These are phyloP conservation scores for Ogataea pini DNA, from an alignment of 805 yeast genomes.

Conservation along the genomic window DNA sequence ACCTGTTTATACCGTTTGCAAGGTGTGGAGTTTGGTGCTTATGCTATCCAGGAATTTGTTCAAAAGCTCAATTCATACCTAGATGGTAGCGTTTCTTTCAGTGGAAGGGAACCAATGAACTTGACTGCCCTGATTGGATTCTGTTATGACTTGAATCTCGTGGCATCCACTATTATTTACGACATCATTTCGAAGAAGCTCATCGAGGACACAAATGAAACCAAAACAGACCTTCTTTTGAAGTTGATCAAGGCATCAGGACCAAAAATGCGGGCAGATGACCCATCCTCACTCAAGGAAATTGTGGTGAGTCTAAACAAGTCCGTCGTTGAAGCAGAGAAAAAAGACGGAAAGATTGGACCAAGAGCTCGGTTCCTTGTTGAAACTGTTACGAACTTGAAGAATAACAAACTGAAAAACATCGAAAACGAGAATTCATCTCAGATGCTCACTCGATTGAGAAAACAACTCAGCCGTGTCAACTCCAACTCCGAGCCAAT, in stretches of 20 bases:
- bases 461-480: conserved; percentile 60
- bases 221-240: conserved; percentile 74
- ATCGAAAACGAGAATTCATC: conserved; percentile 52
- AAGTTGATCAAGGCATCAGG: conserved; percentile 77
- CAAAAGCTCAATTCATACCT: conserved; percentile 58
- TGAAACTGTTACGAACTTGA: conserved; percentile 82
- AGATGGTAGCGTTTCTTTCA: conserved; percentile 25
- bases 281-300: conserved; percentile 80
- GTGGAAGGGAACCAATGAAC: conserved; percentile 46
- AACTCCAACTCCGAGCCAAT: conserved; percentile 66
- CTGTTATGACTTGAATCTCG: conserved; percentile 73
- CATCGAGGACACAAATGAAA: conserved; percentile 53
- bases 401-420: conserved; percentile 74
- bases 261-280: conserved; percentile 83
- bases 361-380: conserved; percentile 80
- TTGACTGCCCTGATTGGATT: conserved; percentile 73
- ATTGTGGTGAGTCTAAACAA: conserved; percentile 63
- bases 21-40: conserved; percentile 91
- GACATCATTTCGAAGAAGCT: conserved; percentile 59
- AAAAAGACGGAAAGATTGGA: conserved; percentile 36
- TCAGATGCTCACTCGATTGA: conserved; percentile 57
- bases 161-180: conserved; percentile 73
- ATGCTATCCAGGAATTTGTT: conserved; percentile 75
- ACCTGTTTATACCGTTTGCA: conserved; percentile 74
- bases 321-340: conserved; percentile 41